Evolutionary conservation across 192 early-diverging fungal species (phyloP).

Genomic region (Entomortierella parvispora): DNA sequence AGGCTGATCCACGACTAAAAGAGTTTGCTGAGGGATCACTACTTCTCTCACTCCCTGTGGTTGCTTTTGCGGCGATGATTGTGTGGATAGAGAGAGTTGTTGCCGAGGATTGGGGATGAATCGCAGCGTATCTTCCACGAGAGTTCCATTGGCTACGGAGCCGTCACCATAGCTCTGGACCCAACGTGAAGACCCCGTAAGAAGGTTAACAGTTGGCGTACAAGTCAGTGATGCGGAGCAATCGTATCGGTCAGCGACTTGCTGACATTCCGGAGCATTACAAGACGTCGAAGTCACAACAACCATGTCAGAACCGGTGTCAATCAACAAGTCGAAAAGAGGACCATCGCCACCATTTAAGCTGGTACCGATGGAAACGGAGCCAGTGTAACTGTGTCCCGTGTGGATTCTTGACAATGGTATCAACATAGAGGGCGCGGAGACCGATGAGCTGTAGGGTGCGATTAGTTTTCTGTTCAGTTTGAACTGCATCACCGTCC

Average conservation of each 20-base stretch:
- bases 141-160: constrained; percentile 26
- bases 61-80: no score
- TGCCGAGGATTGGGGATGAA: neutral
- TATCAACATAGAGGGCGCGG: neutral
- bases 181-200: constrained; percentile 13
- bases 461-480: no score
- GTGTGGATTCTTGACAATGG: constrained; percentile 29
- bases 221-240: constrained; percentile 7
- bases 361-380: constrained; percentile 24
- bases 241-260: constrained; percentile 23
- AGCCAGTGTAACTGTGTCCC: constrained; percentile 34
- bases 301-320: constrained; percentile 38
- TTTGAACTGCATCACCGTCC: no score
- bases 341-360: neutral
- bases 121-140: constrained; percentile 30
- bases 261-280: constrained; percentile 16
- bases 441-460: neutral
- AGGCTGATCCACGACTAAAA: constrained; percentile 30
- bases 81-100: neutral
- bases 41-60: neutral
- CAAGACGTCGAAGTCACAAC: constrained; percentile 21
- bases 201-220: neutral
- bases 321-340: constrained; percentile 30
- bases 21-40: constrained; percentile 11
- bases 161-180: constrained; percentile 37